These are phyloP conservation scores for Desmodesmus armatus DNA, from an alignment of 139 green algal species.

Conservation along the genomic window DNA sequence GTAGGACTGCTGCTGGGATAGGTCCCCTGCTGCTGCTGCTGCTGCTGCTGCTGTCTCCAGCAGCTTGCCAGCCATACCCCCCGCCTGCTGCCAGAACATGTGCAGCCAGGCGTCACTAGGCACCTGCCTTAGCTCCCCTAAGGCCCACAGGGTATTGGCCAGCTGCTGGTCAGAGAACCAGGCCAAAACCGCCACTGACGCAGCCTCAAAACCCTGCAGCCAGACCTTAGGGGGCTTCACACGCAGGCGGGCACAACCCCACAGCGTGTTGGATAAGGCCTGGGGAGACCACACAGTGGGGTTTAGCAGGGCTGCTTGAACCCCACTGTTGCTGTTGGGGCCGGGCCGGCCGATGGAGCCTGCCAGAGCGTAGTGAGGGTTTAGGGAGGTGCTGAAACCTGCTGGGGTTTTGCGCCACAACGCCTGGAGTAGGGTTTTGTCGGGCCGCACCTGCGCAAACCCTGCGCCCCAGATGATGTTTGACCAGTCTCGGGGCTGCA, in stretches of 20 bases:
- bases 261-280: conserved; percentile 1
- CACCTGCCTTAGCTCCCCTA: neutral
- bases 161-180: neutral
- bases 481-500: conserved; percentile 20
- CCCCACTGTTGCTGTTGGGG: neutral
- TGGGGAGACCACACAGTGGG: conserved; percentile 20
- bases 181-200: neutral
- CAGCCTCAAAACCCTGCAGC: conserved; percentile 38
- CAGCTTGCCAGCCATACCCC: neutral
- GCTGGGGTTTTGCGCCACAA: conserved; percentile 36
- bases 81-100: conserved; percentile 3
- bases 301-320: neutral
- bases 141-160: conserved; percentile 17
- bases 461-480: conserved; percentile 8
- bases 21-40: neutral
- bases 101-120: conserved; percentile 13
- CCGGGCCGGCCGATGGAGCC: neutral
- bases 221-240: neutral
- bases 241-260: conserved; percentile 8
- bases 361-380: no score
- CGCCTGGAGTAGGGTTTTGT: neutral
- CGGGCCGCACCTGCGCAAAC: neutral
- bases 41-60: neutral
- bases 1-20: neutral
- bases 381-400: conserved; percentile 33